Evolutionary conservation across 495 filamentous ascomycete genomes (phyloP).

Genomic region (Parathielavia hyrcaniae): DNA sequence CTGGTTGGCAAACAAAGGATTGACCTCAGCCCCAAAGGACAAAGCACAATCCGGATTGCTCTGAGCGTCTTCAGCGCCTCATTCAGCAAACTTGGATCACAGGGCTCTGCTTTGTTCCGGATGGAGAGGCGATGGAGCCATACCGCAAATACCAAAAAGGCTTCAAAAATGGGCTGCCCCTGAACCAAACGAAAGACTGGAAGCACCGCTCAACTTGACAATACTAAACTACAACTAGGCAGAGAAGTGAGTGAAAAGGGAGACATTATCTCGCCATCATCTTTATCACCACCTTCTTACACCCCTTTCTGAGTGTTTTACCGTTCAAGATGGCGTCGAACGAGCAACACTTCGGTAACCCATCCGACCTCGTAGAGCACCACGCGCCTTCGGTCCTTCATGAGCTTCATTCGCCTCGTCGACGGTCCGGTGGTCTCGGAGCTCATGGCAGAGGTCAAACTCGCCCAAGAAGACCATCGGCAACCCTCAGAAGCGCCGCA

Average conservation of each 20-base stretch:
- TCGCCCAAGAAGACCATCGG: not conserved
- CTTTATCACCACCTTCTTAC: no score
- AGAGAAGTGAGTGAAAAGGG: no score
- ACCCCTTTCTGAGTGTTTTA: not conserved
- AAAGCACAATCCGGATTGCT: constrained; percentile 2
- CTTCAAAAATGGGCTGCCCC: not conserved
- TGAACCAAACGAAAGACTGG: not conserved
- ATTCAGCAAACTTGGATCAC: not conserved
- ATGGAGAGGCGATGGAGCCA: not conserved
- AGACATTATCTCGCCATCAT: no score
- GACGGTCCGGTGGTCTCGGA: not conserved
- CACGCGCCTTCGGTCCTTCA: not conserved
- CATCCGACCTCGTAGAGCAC: not conserved
- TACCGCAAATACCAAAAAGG: not conserved
- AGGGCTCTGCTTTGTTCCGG: not conserved
- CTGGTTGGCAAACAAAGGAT: constrained; percentile 5
- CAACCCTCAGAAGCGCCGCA: not conserved
- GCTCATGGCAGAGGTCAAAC: not conserved
- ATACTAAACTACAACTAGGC: no score
- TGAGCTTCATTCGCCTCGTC: not conserved
- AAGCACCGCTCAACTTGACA: no score
- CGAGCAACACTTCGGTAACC: not conserved
- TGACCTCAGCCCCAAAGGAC: not conserved
- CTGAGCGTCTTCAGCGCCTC: not conserved
- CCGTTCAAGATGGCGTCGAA: not conserved